Conservation (phyloP, 495 filamentous ascomycete genomes). For the Barbatosphaeria neglecta region DNA sequence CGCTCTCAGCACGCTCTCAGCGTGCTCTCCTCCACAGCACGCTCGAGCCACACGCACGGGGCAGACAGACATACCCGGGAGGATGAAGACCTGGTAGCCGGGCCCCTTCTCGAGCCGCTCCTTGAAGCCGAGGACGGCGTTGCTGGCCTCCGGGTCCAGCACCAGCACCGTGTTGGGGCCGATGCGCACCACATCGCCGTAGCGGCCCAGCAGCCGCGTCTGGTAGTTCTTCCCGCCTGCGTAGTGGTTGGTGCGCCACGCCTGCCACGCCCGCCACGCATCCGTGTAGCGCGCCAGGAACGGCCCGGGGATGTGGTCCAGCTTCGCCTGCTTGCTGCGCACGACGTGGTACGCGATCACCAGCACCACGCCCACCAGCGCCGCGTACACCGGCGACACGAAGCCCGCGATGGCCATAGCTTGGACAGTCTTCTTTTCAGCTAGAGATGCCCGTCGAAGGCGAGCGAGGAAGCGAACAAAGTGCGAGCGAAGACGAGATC, state of each 20-base stretch:
- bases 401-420: not conserved
- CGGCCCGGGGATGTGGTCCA: slow-evolving; percentile 2
- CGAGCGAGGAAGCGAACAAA: too few relatives aligned
- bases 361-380: not conserved
- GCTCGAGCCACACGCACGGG: too few relatives aligned
- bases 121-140: slow-evolving; percentile 15
- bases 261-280: not conserved
- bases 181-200: slow-evolving; percentile 25
- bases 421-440: too few relatives aligned
- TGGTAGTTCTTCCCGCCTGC: not conserved
- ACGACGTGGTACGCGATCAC: not conserved
- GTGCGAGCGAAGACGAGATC: too few relatives aligned
- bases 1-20: too few relatives aligned
- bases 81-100: not conserved
- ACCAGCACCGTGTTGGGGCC: slow-evolving; percentile 20
- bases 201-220: slow-evolving; percentile 22
- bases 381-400: not conserved
- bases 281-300: slow-evolving; percentile 5
- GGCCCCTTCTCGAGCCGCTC: not conserved
- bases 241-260: not conserved
- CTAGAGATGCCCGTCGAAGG: too few relatives aligned
- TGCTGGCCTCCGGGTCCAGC: slow-evolving; percentile 13
- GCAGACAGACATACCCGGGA: not conserved
- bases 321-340: not conserved
- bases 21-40: too few relatives aligned